Conservation (phyloP, 805 yeast species). For the Ogataea nakhonphanomensis region DNA sequence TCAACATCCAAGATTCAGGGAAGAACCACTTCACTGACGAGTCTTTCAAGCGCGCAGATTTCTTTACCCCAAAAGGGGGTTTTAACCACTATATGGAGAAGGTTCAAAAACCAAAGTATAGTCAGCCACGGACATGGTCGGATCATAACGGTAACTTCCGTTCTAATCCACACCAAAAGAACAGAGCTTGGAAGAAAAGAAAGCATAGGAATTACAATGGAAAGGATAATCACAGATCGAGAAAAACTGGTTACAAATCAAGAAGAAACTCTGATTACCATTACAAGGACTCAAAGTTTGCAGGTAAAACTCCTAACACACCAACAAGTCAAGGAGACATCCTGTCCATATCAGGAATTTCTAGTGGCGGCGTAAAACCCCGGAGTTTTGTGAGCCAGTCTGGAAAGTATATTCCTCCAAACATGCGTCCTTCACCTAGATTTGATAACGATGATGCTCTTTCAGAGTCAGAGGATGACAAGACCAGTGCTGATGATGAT, state of each 20-base stretch:
- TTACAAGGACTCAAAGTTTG: slow-evolving; percentile 20
- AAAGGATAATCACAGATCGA: slow-evolving; percentile 24
- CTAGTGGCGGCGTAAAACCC: slow-evolving; percentile 14
- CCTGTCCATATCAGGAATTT: slow-evolving; percentile 1
- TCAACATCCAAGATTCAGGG: slow-evolving; percentile 3
- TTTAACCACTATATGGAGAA: slow-evolving; percentile 70
- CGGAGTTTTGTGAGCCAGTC: slow-evolving; percentile 31
- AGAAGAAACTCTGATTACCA: slow-evolving; percentile 8
- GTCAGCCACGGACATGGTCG: slow-evolving; percentile 12
- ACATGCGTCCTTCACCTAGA: slow-evolving; percentile 48
- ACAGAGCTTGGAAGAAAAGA: slow-evolving; percentile 30
- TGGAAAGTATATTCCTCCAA: slow-evolving; percentile 74
- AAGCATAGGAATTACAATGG: slow-evolving; percentile 23
- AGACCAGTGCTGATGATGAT: slow-evolving; percentile 30
- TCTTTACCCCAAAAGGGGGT: slow-evolving; percentile 74
- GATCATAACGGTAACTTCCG: slow-evolving; percentile 16
- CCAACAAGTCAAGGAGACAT: slow-evolving; percentile 6
- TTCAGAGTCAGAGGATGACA: slow-evolving; percentile 31
- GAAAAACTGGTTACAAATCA: slow-evolving; percentile 11
- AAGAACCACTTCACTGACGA: slow-evolving; percentile 13
- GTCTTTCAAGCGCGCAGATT: slow-evolving; percentile 56
- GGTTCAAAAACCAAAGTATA: slow-evolving; percentile 40
- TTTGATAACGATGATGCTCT: slow-evolving; percentile 20
- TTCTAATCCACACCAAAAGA: slow-evolving; percentile 23
- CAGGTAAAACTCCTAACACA: slow-evolving; percentile 19